Percentiles rank a stretch among this genome's conserved stretches.
phyloP scores from a whole-genome alignment of 2,329 filamentous ascomycete species.

The Trichoderma gracile region DNA sequence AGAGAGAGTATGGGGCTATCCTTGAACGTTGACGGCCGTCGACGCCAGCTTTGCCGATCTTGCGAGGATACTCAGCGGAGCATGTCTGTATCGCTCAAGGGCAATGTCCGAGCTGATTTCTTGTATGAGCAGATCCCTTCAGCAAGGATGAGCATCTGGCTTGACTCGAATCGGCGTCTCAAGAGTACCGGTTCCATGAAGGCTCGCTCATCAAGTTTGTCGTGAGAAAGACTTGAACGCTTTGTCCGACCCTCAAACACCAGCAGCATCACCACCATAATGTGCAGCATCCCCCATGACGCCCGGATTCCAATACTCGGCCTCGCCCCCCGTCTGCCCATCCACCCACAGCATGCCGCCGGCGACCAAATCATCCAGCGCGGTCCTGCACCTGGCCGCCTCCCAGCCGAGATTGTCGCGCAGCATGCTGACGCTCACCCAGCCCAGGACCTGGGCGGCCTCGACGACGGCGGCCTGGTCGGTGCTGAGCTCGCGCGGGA shows the following conservation, averaged over 20 bases:
- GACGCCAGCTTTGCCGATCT: no score
- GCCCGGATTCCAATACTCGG: slow-evolving; percentile 89
- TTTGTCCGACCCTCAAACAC: neutral
- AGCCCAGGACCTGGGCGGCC: slow-evolving; percentile 85
- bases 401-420: slow-evolving; percentile 86
- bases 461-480: slow-evolving; percentile 93
- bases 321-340: slow-evolving; percentile 73
- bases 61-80: no score
- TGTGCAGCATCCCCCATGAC: slow-evolving; percentile 58
- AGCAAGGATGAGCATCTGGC: neutral
- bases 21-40: no score
- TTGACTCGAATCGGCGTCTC: neutral
- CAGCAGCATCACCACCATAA: slow-evolving; percentile 30
- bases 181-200: neutral
- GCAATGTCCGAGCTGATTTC: fast-evolving
- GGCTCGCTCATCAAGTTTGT: neutral
- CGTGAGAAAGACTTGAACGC: neutral
- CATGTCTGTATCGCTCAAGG: neutral
- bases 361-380: slow-evolving; percentile 83
- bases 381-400: slow-evolving; percentile 78
- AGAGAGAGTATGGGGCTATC: no score
- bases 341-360: slow-evolving; percentile 96
- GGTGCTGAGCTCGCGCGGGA: slow-evolving; percentile 92
- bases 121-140: neutral
- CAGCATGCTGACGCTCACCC: slow-evolving; percentile 86